Evolutionary conservation across 768 basidiomycete species (phyloP), one percentile per base, ranked within the genome.

Genomic region (Tricholoma flavovirens): DNA sequence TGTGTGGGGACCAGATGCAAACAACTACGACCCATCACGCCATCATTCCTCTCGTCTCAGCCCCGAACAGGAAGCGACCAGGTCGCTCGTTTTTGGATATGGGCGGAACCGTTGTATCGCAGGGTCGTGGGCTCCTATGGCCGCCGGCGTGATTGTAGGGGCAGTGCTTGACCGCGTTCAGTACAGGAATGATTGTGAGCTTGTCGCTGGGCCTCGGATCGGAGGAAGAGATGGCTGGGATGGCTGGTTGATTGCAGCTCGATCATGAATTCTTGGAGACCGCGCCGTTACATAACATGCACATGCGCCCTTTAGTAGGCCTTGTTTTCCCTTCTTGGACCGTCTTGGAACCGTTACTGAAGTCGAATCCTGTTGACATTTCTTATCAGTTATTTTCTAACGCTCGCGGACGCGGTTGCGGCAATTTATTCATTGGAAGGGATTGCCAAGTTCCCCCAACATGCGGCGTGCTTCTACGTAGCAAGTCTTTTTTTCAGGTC

Each of bases 51-150:
- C 56, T 12, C 60, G 65, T 8, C 9, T 56, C 46, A 53, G 42
- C 36, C 64, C 14, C 46, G 63, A 61, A 55, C 66, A 60, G 40
- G 54, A 56, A 9, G 54, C 52, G 2, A 57, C 69, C 29, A 55
- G 63, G 61, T 32, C 32, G n/a, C 60, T 77, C 9, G 70, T 80
- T 0, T 86, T 86, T 60, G 84, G 84, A 1, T 60, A 64, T 50
- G 80, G 80, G 1, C 68, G 68, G 10, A 60, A 83, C 51, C 61
- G 68, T n/a, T 83, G 82, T 49, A 70, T 78, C 7, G 83, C 78
- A 0, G 62, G 62, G 15, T 67, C 64, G 3, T 83, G 82, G 75
- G 83, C 80, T 5, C 77, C 81, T 1, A 72, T 78, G 50, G 78
- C 80, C 1, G 78, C 76, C 2, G 83, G 72, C 0, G 57, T 83